Evolutionary conservation across 2,329 filamentous ascomycete species (phyloP), one percentile per base, ranked within the genome.

Genomic region (Verticillium alfalfae): DNA sequence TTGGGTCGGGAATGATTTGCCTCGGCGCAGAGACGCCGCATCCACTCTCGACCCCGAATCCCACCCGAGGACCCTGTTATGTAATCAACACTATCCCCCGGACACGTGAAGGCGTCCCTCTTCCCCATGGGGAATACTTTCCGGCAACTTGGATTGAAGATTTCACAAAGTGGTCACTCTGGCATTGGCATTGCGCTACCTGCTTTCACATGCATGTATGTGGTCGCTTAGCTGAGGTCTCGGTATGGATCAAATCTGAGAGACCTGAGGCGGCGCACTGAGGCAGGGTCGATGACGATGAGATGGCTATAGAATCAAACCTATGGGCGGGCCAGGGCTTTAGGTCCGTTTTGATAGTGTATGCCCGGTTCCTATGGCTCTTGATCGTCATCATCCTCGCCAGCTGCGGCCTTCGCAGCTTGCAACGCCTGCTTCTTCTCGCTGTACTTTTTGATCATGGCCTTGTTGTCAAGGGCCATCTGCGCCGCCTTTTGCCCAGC

Each of bases 401-500:
- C 45, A 22, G 8, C 45, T 10, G n/a, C 60, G 3, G 26, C 61
- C 5, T 57, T 56, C 12, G 64, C 64, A 38, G 56, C 76, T 55
- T 74, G 37, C 58, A 76, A 78, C 0, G 75, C 78, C 62, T 70
- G 71, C 73, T 82, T 87, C 69, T 81, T 83, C 26, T 78, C 75
- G 26, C 72, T 68, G 45, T 81, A 82, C 31, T 73, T 69, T 64
- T 79, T 80, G 57, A 87, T 84, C 65, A 90, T 67, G 68, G 88
- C 89, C 71, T 87, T 88, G 69, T 92, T 88, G 52, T 81, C 77
- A 70, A 93, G 68, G 0, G 88, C 89, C 66, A 79, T 78, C 52
- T 78, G 74, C 1, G 91, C 91, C 1, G 90, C 90, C 66, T 84
- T 87, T 15, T 83, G 78, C 0, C 87, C 88, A 1, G 90, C 91